Base-by-base conservation (phyloP, 2,329 filamentous ascomycete species). In the Mariannaea elegans region DNA sequence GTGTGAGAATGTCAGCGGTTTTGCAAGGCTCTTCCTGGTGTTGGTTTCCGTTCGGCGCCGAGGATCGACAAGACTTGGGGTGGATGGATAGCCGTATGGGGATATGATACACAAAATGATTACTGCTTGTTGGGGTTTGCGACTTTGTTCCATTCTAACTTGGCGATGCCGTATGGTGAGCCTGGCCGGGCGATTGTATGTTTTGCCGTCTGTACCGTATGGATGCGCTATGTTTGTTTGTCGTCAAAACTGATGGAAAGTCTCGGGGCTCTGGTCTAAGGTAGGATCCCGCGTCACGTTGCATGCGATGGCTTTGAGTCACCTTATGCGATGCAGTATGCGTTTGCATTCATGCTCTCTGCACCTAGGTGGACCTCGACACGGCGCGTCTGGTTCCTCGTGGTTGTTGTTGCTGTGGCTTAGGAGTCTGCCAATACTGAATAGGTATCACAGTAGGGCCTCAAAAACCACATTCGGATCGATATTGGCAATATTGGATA, bases 251-350 rank as follows among this genome's bases (percentile, higher is more conserved):
- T n/a, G 45, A n/a, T 45, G 41, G 41, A 21, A 16, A n/a, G n/a
- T 38, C 32, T 18, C 27, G 32, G 32, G 32, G 21, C 34, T 38
- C 21, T 27, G 3, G 32, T 7, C 23, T n/a, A 12, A 32, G 14
- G 6, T 29, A 42, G 19, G 29, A 39, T 13, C 12, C 19, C 29
- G 50, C 21, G 50, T 45, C 41, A 54, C 29, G 41, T 54, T 41
- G 32, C 50, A 29, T 12, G 41, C 39, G 32, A 45, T 36, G 50
- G 18, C 21, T 27, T 54, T 54, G 31, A 45, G 50, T 45, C 50
- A 46, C 31, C 42, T 10, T 53, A 54, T 54, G 44, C 44, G 56
- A 59, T 59, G 56, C 56, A 59, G 49, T 53, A 29, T 59, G 56
- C 49, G 56, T 59, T 59, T 59, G 56, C 56, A 48, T 45, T 45